Percentiles rank a stretch among this genome's conserved stretches.
Evolutionary conservation across 148 eudicot species (phyloP).

Genomic region (Nepenthes mirabilis): DNA sequence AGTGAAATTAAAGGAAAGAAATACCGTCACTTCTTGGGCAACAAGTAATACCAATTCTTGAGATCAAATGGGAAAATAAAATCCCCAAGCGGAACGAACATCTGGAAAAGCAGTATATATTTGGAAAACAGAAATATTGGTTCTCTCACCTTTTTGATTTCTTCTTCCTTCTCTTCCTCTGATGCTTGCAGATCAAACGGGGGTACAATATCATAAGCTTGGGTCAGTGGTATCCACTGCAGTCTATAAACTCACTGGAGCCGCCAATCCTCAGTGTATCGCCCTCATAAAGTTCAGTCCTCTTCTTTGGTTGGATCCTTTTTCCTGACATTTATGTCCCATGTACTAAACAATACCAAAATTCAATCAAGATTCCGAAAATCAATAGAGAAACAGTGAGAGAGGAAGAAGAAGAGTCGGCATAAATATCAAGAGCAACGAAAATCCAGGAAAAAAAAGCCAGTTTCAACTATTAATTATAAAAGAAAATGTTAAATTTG

Average conservation of each 20-base stretch:
- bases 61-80: too few relatives aligned
- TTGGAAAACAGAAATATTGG: too few relatives aligned
- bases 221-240: background rate
- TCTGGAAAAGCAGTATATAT: too few relatives aligned
- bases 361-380: background rate
- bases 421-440: too few relatives aligned
- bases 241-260: background rate
- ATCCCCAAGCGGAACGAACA: too few relatives aligned
- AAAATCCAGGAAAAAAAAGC: too few relatives aligned
- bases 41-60: too few relatives aligned
- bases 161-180: background rate
- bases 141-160: background rate
- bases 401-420: too few relatives aligned
- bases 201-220: background rate
- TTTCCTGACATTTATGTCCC: background rate
- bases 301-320: background rate
- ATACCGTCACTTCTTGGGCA: background rate
- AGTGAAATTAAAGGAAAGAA: too few relatives aligned
- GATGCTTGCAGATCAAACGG: background rate
- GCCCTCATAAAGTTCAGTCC: background rate
- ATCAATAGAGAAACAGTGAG: background rate
- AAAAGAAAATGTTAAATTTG: too few relatives aligned
- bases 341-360: background rate
- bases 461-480: too few relatives aligned
- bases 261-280: background rate